Base-by-base conservation (phyloP, 768 basidiomycete genomes). In the Vararia minispora region DNA sequence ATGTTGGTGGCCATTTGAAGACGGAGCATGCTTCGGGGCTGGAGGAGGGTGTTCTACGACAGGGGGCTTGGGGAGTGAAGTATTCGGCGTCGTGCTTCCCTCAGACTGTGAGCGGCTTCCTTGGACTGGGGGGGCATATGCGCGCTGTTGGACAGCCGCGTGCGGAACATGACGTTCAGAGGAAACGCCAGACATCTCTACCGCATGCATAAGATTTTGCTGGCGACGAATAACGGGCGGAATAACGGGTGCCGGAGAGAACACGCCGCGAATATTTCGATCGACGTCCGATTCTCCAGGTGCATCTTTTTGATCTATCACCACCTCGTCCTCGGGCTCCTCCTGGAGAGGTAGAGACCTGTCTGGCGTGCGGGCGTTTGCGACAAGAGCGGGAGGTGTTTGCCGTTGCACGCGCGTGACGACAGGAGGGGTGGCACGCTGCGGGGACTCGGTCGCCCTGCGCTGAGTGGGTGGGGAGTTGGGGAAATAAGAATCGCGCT, bases 301-400 rank as follows among this genome's bases (percentile, higher is more conserved):
- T 16, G 16, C 23, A 21, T 22, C 30, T 16, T 17, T 21, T 16
- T 21, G 37, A 11, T 42, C 46, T 27, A 27, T 16, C 13, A 27
- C 31, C 2, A 35, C 41, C 20, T 46, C 47, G 26, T 48, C 47
- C 23, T 48, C 47, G 25, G 37, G 29, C 22, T 48, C 47, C 26
- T 48, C 47, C 32, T 48, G 47, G 24, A 48, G 40, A 1, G 47
- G 47, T n/a, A 48, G 39, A 12, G 47, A 48, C 16, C 35, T 48
- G 35, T 46, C 47, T 13, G 47, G 45, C 12, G 47, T 42, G 26
- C 47, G 45, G 17, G 47, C 41, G 35, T 48, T 48, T 3, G 37
- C 41, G 4, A 39, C 26, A 26, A 22, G 45, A 21, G 31, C 37
- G 0, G 47, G 46, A 21, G 47, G 45, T 13, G 47, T 47, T 28